Base-by-base conservation (phyloP, 1,284 basidiomycete species). In the Xerocomus amazonicus region DNA sequence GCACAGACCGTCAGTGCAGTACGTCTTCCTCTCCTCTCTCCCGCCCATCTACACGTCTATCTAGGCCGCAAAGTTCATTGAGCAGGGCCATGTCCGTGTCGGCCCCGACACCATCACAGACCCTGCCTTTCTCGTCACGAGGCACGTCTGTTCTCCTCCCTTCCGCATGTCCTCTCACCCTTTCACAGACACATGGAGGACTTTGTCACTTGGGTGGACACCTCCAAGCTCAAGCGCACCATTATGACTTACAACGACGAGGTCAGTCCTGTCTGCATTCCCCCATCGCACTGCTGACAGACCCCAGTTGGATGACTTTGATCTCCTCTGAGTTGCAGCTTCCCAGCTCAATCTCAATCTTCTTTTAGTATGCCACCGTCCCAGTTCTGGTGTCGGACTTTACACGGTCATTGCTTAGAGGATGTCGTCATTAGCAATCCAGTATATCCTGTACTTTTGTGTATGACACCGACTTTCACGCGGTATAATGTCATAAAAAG, bases 201-300 rank as follows among this genome's bases (percentile, higher is more conserved):
- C 76, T 99, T 97, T 71, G 93, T 99, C 42, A 98, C 97, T 17
- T 99, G 97, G 97, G 94, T 99, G 14, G 95, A 99, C 69, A 95
- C 93, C 23, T 94, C 90, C 58, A 97, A 96, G 69, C 81, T 98
- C 69, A 98, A 97, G 82, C 81, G 96, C 55, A 95, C 92, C 0
- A 86, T 99, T 66, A 90, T 96, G 85, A 76, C 79, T 56, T 99
- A 99, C 79, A 99, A 98, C 69, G 95, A 97, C 73, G 92, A 97
- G 83, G 92, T 93, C 51, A 49, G 79, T 42, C 27, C 28, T 23
- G 19, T 4, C 43, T 43, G 3, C 12, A 0, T 2, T 2, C 37
- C 41, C 37, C 29, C 43, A 0, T 33, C 27, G 13, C 31, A 39
- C 16, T 47, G 36, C 56, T 59, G 36, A 61, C 57, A n/a, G 29